Conservation (phyloP, 441 rosid genomes). For the Syzygium malaccense region DNA sequence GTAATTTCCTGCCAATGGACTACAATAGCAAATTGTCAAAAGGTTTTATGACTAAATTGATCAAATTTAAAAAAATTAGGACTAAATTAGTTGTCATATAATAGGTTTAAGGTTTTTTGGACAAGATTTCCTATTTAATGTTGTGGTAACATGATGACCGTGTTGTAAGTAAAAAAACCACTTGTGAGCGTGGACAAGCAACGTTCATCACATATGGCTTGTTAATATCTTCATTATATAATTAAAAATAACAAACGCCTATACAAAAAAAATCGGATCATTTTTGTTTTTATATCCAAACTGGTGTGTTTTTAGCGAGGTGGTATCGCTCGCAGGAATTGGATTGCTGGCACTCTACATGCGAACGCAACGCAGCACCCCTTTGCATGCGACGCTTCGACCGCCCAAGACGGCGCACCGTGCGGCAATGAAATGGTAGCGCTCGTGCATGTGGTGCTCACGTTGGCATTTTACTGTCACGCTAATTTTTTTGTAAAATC, state of each 20-base stretch:
- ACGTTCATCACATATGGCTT: background rate
- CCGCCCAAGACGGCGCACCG: background rate
- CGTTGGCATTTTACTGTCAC: background rate
- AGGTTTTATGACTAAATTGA: rapidly evolving
- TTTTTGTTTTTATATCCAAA: background rate
- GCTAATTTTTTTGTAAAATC: background rate
- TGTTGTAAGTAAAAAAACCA: background rate
- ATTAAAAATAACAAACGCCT: background rate
- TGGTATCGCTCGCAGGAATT: background rate
- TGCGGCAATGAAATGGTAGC: background rate
- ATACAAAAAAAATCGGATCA: background rate
- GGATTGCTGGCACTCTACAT: background rate
- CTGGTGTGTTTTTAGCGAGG: background rate
- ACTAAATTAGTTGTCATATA: rapidly evolving
- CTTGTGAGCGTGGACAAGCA: background rate
- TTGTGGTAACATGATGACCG: background rate
- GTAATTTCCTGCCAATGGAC: rapidly evolving
- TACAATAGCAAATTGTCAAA: background rate
- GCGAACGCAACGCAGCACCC: background rate
- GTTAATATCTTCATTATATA: background rate
- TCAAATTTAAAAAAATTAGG: rapidly evolving
- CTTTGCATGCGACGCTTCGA: background rate
- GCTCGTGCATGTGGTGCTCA: background rate
- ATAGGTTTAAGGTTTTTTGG: rapidly evolving
- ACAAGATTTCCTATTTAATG: background rate